phyloP scores from a whole-genome alignment of 2,329 filamentous ascomycete species.

The Microthyrium microscopicum region DNA sequence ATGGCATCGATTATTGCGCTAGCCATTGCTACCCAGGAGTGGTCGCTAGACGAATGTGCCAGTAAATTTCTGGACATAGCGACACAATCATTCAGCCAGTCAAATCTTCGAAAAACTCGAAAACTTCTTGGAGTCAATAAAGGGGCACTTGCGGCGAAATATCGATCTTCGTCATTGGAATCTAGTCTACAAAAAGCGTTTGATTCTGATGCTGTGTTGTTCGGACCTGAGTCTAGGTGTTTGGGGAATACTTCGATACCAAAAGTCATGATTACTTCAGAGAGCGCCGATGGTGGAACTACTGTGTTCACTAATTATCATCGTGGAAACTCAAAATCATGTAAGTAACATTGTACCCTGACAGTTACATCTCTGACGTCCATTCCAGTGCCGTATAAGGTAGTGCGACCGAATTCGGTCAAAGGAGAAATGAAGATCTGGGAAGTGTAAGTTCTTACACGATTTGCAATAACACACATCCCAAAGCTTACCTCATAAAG shows the following conservation, averaged over 20 bases:
- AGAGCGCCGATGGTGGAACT: constrained; percentile 22
- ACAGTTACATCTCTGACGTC: no score
- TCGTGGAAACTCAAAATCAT: constrained; percentile 13
- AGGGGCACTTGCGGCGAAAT: no score
- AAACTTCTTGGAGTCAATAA: no score
- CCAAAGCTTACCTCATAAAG: constrained; percentile 10
- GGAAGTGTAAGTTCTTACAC: constrained; percentile 24
- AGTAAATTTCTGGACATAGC: constrained; percentile 23
- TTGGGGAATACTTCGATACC: no score
- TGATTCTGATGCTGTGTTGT: no score
- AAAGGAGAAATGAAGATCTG: constrained; percentile 29
- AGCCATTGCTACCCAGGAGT: constrained; percentile 22
- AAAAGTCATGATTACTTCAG: constrained; percentile 28
- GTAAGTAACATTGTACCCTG: no score
- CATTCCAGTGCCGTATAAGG: constrained; percentile 18
- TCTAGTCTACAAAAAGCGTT: no score
- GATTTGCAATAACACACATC: neutral
- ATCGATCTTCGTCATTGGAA: no score
- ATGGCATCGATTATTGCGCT: constrained; percentile 30
- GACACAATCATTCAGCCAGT: constrained; percentile 22
- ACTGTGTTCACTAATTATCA: constrained; percentile 31
- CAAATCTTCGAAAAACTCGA: no score
- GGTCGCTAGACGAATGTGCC: constrained; percentile 23
- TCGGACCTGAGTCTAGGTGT: no score
- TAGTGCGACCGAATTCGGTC: constrained; percentile 23